These are phyloP conservation scores for Exsudoporus frostii DNA, from an alignment of 768 basidiomycete species.

Conservation along the genomic window DNA sequence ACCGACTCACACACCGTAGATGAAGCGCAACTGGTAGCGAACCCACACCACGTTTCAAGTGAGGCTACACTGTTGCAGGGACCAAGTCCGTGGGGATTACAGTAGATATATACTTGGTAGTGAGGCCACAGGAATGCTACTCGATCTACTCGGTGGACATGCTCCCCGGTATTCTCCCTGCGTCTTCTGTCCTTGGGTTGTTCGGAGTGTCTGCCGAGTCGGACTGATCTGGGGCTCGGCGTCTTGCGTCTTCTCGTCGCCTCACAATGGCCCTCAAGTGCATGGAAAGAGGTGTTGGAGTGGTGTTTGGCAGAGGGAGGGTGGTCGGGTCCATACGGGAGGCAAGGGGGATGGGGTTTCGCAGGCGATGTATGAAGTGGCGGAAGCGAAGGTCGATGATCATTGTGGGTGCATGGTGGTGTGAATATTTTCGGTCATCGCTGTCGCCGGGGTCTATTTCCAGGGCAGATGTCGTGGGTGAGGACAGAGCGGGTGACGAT, in stretches of 20 bases:
- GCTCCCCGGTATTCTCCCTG: constrained; percentile 34
- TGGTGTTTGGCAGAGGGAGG: constrained; percentile 61
- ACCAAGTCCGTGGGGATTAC: constrained; percentile 12
- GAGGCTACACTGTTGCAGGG: constrained; percentile 5
- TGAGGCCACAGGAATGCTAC: constrained; percentile 14
- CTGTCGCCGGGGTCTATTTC: constrained; percentile 19
- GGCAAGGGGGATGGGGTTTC: constrained; percentile 46
- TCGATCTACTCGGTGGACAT: constrained; percentile 22
- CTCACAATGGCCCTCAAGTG: constrained; percentile 52
- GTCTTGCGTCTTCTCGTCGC: constrained; percentile 43
- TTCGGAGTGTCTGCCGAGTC: constrained; percentile 22
- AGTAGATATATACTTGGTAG: constrained; percentile 15
- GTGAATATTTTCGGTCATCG: constrained; percentile 18
- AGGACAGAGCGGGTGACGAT: constrained; percentile 22
- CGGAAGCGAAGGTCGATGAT: constrained; percentile 63
- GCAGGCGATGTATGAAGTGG: constrained; percentile 53
- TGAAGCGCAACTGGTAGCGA: constrained; percentile 55
- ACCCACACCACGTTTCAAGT: neutral
- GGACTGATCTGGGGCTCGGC: constrained; percentile 26
- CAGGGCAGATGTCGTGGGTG: constrained; percentile 24
- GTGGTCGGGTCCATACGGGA: constrained; percentile 30
- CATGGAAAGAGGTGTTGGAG: constrained; percentile 48
- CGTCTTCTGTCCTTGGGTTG: constrained; percentile 37
- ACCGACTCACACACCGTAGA: constrained; percentile 31
- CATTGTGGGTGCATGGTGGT: constrained; percentile 37